Conservation (phyloP, 208 protist genomes). For the Crithidia expoeki region DNA sequence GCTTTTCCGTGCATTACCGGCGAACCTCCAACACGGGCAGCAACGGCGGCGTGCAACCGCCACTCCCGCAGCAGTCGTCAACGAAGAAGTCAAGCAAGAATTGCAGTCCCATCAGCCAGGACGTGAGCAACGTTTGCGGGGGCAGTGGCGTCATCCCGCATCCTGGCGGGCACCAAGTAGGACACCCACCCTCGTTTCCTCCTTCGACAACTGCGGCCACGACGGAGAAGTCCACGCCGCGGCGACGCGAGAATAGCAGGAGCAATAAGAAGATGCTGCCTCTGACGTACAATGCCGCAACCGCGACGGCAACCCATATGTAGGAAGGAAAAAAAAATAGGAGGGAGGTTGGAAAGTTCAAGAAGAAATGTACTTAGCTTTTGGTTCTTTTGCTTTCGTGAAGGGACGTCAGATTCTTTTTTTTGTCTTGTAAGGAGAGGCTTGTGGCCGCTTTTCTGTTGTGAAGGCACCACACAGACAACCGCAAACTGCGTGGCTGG, state of each 20-base stretch:
- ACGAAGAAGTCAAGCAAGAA: slow-evolving; percentile 18
- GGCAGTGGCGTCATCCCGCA: neutral
- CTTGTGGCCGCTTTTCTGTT: too few relatives aligned
- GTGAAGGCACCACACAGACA: too few relatives aligned
- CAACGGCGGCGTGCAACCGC: slow-evolving; percentile 4
- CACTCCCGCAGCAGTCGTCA: neutral
- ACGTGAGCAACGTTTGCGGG: neutral
- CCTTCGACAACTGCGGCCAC: neutral
- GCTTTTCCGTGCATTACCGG: slow-evolving; percentile 13
- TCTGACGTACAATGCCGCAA: slow-evolving; percentile 12
- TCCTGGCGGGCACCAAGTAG: neutral
- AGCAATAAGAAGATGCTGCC: slow-evolving; percentile 4
- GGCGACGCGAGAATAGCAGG: slow-evolving; percentile 6
- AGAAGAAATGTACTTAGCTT: neutral
- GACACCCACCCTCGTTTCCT: neutral
- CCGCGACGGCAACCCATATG: slow-evolving; percentile 16
- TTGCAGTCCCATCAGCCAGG: slow-evolving; percentile 9
- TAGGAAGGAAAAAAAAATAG: neutral
- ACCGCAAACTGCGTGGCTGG: too few relatives aligned
- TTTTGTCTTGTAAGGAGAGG: too few relatives aligned
- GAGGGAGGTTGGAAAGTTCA: too few relatives aligned
- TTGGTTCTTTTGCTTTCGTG: slow-evolving; percentile 4
- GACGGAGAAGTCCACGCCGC: slow-evolving; percentile 11
- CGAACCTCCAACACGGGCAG: slow-evolving; percentile 8
- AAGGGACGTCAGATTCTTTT: neutral